Percentiles rank a stretch among this genome's conserved stretches.
These are phyloP conservation scores for Yamagishiella unicocca DNA, from an alignment of 139 green algal species.

Conservation along the genomic window DNA sequence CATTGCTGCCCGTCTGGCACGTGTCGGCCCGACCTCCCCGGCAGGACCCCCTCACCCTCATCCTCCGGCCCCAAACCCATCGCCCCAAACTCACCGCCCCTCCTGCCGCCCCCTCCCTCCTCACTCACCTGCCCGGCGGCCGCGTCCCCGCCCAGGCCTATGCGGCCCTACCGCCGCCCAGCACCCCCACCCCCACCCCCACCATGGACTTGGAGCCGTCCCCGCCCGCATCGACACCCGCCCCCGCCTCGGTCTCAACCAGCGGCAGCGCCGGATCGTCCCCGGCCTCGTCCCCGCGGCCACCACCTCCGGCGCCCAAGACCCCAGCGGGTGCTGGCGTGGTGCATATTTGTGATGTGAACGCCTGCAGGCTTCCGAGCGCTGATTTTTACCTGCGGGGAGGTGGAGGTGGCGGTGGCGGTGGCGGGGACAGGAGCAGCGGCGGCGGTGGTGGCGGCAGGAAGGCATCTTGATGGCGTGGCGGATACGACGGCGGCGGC, in stretches of 20 bases:
- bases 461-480: too few relatives aligned
- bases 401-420: neutral
- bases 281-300: neutral
- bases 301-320: conserved; percentile 18
- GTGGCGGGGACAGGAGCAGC: too few relatives aligned
- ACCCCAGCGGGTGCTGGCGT: conserved; percentile 36
- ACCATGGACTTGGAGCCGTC: neutral
- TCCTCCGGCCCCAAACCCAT: too few relatives aligned
- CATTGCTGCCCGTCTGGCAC: too few relatives aligned
- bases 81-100: too few relatives aligned
- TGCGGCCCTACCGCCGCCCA: neutral
- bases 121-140: neutral
- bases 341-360: conserved; percentile 74
- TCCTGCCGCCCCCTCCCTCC: too few relatives aligned
- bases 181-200: neutral
- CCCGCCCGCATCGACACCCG: too few relatives aligned
- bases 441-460: conserved; percentile 9
- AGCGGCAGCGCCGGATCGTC: too few relatives aligned
- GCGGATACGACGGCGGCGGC: too few relatives aligned
- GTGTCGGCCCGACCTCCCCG: too few relatives aligned
- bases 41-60: too few relatives aligned
- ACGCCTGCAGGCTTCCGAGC: conserved; percentile 69
- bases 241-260: too few relatives aligned
- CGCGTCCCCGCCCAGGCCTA: neutral
- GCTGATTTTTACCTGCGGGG: conserved; percentile 62